Evolutionary conservation across 1,284 basidiomycete genomes (phyloP).

Genomic region (Cutaneotrichosporon dermatis): DNA sequence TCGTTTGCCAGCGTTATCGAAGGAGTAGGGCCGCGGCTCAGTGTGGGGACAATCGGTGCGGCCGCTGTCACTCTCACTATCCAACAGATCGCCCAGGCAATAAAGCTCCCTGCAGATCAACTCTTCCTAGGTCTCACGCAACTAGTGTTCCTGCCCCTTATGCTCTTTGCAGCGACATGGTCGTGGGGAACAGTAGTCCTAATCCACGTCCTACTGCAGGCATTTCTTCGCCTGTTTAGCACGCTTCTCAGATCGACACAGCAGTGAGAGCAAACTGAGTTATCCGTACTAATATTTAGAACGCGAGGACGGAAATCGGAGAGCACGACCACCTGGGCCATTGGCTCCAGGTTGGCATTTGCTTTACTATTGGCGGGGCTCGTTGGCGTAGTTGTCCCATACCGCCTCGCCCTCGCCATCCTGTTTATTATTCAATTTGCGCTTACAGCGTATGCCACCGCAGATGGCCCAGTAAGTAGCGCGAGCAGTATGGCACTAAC

Average conservation of each 20-base stretch:
- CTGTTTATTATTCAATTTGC: slow-evolving; percentile 68
- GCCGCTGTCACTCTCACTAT: neutral
- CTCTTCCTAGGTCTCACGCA: slow-evolving; percentile 12
- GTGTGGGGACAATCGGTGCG: neutral
- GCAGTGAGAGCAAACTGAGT: neutral
- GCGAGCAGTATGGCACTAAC: neutral
- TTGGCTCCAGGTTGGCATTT: neutral
- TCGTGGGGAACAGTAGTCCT: neutral
- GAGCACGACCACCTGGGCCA: neutral
- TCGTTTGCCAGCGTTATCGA: neutral
- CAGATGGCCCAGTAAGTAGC: neutral
- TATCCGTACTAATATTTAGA: neutral
- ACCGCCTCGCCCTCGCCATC: slow-evolving; percentile 83
- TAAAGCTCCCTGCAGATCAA: neutral
- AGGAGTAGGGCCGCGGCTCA: neutral
- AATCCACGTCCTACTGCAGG: neutral
- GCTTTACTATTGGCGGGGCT: neutral
- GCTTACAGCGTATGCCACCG: slow-evolving; percentile 6
- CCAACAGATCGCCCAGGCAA: neutral
- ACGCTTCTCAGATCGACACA: neutral
- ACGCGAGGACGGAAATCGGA: neutral
- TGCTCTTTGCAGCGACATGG: slow-evolving; percentile 55
- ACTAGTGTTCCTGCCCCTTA: neutral
- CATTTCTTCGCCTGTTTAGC: neutral
- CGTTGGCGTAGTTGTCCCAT: slow-evolving; percentile 57